phyloP scores from a whole-genome alignment of 768 basidiomycete species.

The Fomitopsis serialis region DNA sequence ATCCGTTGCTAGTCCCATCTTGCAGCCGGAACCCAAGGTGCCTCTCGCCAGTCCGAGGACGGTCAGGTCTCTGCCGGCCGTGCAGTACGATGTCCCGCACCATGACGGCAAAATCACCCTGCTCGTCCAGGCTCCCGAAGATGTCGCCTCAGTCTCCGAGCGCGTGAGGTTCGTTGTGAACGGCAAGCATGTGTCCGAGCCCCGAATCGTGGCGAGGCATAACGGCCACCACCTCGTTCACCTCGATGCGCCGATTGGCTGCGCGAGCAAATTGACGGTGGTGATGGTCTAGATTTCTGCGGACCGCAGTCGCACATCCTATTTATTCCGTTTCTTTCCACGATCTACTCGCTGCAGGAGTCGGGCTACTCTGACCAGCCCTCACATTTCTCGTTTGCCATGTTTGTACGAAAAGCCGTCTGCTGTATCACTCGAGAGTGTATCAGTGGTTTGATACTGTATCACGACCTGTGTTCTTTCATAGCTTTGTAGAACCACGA shows the following conservation, averaged over 20 bases:
- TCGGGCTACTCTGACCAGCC: no score
- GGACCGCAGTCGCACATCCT: neutral
- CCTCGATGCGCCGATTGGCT: neutral
- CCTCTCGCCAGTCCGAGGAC: neutral
- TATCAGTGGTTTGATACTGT: neutral
- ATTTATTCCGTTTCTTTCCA: no score
- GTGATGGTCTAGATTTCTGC: neutral
- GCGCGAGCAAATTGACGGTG: neutral
- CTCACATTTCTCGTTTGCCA: no score
- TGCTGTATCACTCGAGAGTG: neutral
- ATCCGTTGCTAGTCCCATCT: neutral
- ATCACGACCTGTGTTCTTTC: neutral
- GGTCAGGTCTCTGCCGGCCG: neutral
- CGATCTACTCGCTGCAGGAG: no score
- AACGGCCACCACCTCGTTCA: neutral
- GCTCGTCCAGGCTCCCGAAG: neutral
- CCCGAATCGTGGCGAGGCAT: neutral
- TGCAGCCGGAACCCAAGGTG: neutral
- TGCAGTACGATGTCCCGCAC: neutral
- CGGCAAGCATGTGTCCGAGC: conserved; percentile 1
- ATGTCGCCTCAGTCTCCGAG: neutral
- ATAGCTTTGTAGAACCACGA: neutral
- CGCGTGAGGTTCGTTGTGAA: neutral
- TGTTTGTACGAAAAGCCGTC: neutral
- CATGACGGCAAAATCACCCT: neutral